Conservation (phyloP, 1,284 basidiomycete species). For the Malassezia yamatoensis region DNA sequence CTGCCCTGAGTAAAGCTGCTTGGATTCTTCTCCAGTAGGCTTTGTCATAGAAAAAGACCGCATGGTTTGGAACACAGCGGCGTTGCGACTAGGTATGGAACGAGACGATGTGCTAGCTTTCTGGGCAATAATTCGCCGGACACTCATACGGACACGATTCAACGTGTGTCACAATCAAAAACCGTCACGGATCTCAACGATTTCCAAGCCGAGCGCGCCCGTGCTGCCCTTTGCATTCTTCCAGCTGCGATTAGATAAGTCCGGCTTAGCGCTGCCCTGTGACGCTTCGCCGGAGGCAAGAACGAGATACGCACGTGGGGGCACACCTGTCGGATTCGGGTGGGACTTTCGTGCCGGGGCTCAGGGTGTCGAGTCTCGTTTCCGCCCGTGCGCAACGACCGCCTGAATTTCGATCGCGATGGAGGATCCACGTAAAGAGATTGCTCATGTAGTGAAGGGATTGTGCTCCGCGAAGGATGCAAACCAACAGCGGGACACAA, state of each 20-base stretch:
- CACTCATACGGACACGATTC: background rate
- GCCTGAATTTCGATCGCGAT: constrained; percentile 17
- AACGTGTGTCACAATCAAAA: background rate
- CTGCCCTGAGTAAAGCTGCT: constrained; percentile 38
- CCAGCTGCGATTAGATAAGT: no score
- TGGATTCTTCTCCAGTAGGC: background rate
- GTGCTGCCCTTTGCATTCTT: background rate
- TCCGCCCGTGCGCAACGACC: background rate
- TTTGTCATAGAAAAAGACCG: constrained; percentile 7
- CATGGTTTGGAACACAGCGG: constrained; percentile 6
- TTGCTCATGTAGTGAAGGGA: constrained; percentile 36
- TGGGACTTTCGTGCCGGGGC: no score
- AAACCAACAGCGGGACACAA: constrained; percentile 29
- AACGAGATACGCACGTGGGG: background rate
- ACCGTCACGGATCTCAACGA: background rate
- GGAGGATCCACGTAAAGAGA: constrained; percentile 38
- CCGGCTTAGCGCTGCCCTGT: no score
- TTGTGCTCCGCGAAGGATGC: constrained; percentile 38
- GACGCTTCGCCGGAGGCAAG: no score
- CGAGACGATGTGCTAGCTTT: background rate
- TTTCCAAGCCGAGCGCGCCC: background rate
- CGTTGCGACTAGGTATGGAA: background rate
- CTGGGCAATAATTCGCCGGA: background rate
- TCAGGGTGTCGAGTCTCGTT: no score
- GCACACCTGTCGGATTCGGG: background rate